Percentiles rank a stretch among this genome's conserved stretches.
phyloP scores from a whole-genome alignment of 331 rosid genomes.

The Phaseolus coccineus region DNA sequence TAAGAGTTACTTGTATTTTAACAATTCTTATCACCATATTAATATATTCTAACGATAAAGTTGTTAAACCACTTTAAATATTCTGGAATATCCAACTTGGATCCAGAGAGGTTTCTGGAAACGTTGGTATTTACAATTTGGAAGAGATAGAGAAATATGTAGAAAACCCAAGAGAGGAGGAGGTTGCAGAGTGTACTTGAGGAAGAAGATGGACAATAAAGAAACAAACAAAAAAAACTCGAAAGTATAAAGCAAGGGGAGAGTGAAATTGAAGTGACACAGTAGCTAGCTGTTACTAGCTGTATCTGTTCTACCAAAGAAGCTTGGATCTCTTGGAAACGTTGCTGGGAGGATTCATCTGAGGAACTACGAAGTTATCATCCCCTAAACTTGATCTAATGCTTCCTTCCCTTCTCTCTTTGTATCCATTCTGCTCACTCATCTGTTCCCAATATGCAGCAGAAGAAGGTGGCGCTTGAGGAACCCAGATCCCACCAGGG shows the following conservation, averaged over 20 bases:
- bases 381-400: constrained; percentile 54
- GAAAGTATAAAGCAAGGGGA: neutral
- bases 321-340: constrained; percentile 62
- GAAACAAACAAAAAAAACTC: neutral
- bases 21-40: no score
- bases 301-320: constrained; percentile 53
- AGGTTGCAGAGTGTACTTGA: neutral
- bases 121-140: constrained; percentile 46
- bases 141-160: neutral
- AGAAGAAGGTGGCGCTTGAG: constrained; percentile 58
- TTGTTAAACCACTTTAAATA: no score
- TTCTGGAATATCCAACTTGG: neutral
- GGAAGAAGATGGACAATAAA: neutral
- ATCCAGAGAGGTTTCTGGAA: constrained; percentile 4
- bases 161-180: constrained; percentile 21
- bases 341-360: constrained; percentile 51
- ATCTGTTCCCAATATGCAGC: constrained; percentile 42
- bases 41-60: no score
- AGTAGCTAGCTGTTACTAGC: neutral
- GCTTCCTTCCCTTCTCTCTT: constrained; percentile 50
- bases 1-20: no score
- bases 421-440: constrained; percentile 35
- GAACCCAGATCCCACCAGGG: constrained; percentile 72
- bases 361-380: constrained; percentile 83
- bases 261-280: constrained; percentile 32